These are phyloP conservation scores for Pueraria montana DNA, from an alignment of 306 rosid species.

Conservation along the genomic window DNA sequence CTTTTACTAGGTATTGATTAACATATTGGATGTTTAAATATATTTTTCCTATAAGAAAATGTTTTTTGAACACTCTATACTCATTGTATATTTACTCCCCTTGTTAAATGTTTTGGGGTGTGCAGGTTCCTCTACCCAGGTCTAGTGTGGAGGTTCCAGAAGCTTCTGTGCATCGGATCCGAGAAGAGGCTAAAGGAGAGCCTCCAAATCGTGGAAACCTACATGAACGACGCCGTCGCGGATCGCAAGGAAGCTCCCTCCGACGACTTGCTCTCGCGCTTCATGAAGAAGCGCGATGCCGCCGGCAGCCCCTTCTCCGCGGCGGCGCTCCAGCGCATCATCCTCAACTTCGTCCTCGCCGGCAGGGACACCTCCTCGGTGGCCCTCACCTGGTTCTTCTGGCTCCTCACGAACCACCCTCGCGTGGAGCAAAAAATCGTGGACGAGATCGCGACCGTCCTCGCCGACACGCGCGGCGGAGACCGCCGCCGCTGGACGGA, in stretches of 20 bases:
- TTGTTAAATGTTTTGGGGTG: neutral
- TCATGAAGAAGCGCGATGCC: conserved; percentile 77
- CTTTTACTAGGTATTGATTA: no score
- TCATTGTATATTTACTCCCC: neutral
- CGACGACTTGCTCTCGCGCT: conserved; percentile 83
- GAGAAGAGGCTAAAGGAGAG: conserved; percentile 68
- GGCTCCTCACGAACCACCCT: conserved; percentile 78
- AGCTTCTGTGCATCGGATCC: conserved; percentile 61
- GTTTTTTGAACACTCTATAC: no score
- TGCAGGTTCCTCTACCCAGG: conserved; percentile 80
- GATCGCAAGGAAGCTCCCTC: conserved; percentile 77
- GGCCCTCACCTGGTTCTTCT: conserved; percentile 95
- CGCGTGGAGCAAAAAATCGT: conserved; percentile 66
- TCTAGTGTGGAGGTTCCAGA: conserved; percentile 75
- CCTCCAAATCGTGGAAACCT: conserved; percentile 65
- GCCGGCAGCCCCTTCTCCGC: conserved; percentile 62
- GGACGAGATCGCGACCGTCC: conserved; percentile 37
- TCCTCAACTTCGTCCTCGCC: conserved; percentile 89
- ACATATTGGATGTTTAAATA: no score
- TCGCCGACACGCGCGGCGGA: conserved; percentile 68
- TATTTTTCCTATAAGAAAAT: no score
- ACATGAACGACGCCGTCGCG: conserved; percentile 86
- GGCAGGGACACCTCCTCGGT: conserved; percentile 97
- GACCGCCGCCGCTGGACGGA: conserved; percentile 62
- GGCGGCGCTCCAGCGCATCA: conserved; percentile 72